These are phyloP conservation scores for Parietaria judaica DNA, from an alignment of 306 rosid species.

Conservation along the genomic window DNA sequence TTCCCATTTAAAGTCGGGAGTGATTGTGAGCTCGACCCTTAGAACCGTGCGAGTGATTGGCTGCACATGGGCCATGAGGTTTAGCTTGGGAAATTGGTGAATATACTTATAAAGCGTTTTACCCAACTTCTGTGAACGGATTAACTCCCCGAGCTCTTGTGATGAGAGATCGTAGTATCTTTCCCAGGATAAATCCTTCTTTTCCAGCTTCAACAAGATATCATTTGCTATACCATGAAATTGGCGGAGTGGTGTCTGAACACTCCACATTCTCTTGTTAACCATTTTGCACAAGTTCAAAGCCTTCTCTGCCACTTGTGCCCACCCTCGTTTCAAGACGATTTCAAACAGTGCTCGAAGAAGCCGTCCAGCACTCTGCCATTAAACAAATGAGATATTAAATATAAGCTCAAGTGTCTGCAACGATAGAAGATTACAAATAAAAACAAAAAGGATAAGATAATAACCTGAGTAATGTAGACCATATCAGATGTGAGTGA, in stretches of 20 bases:
- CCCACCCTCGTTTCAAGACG: conserved; percentile 90
- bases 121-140: conserved; percentile 79
- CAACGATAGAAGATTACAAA: not conserved
- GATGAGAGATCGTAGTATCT: conserved; percentile 88
- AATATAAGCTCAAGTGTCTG: not conserved
- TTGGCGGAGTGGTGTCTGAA: conserved; percentile 88
- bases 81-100: conserved; percentile 86
- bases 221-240: conserved; percentile 69
- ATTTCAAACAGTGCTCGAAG: conserved; percentile 97
- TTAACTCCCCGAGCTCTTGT: conserved; percentile 87
- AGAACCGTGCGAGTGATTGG: conserved; percentile 86
- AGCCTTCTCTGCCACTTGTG: conserved; percentile 86
- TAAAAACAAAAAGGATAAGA: not conserved
- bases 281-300: conserved; percentile 92
- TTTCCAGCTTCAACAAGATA: conserved; percentile 70
- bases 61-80: conserved; percentile 94
- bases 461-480: conserved; percentile 82
- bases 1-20: conserved; percentile 95
- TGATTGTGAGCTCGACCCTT: conserved; percentile 83
- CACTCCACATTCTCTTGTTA: conserved; percentile 88
- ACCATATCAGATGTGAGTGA: conserved; percentile 95
- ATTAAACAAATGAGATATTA: conserved; percentile 3
- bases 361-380: conserved; percentile 90
- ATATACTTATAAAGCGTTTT: conserved; percentile 72
- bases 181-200: conserved; percentile 94